phyloP scores from a whole-genome alignment of 2,329 filamentous ascomycete genomes.

The Colletotrichum musae region DNA sequence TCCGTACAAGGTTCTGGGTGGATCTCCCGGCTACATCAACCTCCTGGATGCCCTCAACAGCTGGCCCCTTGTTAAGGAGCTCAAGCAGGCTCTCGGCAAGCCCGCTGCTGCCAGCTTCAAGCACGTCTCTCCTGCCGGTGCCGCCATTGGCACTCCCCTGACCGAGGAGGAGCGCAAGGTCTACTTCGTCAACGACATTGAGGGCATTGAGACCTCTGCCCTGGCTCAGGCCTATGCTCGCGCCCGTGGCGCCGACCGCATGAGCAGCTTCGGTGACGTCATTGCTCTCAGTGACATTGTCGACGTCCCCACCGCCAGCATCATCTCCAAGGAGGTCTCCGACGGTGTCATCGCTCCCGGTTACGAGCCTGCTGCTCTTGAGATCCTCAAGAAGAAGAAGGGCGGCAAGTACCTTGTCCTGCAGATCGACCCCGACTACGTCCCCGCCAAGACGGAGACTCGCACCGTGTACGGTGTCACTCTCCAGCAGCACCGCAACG shows the following conservation, averaged over 20 bases:
- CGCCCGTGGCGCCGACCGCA: slow-evolving; percentile 94
- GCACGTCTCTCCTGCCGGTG: slow-evolving; percentile 97
- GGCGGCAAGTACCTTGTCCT: slow-evolving; percentile 96
- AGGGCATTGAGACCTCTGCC: slow-evolving; percentile 85
- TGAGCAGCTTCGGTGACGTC: slow-evolving; percentile 98
- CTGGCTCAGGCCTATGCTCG: slow-evolving; percentile 96
- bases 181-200: slow-evolving; percentile 98
- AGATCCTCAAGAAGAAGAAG: slow-evolving; percentile 98
- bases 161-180: slow-evolving; percentile 93
- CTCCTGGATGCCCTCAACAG: slow-evolving; percentile 95
- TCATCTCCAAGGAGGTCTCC: slow-evolving; percentile 97
- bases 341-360: slow-evolving; percentile 95
- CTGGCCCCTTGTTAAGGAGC: slow-evolving; percentile 96
- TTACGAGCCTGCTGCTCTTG: slow-evolving; percentile 87
- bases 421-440: slow-evolving; percentile 91
- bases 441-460: slow-evolving; percentile 84
- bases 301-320: slow-evolving; percentile 93
- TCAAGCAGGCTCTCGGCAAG: slow-evolving; percentile 88
- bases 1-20: slow-evolving; percentile 94
- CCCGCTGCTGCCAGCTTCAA: slow-evolving; percentile 98
- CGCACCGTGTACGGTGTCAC: slow-evolving; percentile 92
- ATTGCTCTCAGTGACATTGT: slow-evolving; percentile 94
- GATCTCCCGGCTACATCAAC: slow-evolving; percentile 97
- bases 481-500: slow-evolving; percentile 92
- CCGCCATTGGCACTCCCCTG: slow-evolving; percentile 91